Percentiles rank a stretch among this genome's conserved stretches.
Conservation (phyloP, 768 basidiomycete genomes). For the Psilocybe cyanescens region DNA sequence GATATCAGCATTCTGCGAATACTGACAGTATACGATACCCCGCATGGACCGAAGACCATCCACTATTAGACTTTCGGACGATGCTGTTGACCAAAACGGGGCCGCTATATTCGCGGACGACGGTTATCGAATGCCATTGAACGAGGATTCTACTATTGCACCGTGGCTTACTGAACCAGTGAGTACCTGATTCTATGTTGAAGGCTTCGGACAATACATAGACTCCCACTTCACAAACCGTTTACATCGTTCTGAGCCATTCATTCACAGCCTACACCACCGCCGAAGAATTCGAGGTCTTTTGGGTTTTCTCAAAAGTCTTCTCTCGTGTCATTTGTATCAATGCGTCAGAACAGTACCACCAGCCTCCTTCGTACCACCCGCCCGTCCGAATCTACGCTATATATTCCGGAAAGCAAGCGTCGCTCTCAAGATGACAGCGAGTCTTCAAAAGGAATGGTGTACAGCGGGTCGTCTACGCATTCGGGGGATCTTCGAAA, state of each 20-base stretch:
- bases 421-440: slow-evolving; percentile 36
- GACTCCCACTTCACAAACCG: background rate
- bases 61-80: slow-evolving; percentile 25
- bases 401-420: slow-evolving; percentile 33
- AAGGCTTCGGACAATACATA: slow-evolving; percentile 1
- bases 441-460: slow-evolving; percentile 25
- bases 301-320: slow-evolving; percentile 44
- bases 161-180: slow-evolving; percentile 36
- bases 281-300: slow-evolving; percentile 41
- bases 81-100: slow-evolving; percentile 31
- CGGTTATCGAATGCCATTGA: slow-evolving; percentile 16
- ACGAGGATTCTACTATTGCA: slow-evolving; percentile 30
- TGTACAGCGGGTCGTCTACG: slow-evolving; percentile 30
- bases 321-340: slow-evolving; percentile 42
- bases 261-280: slow-evolving; percentile 42
- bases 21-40: slow-evolving; percentile 3
- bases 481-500: slow-evolving; percentile 44
- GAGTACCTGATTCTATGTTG: slow-evolving; percentile 12
- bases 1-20: slow-evolving; percentile 21
- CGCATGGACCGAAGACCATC: slow-evolving; percentile 22
- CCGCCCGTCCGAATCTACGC: slow-evolving; percentile 38
- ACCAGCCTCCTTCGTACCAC: slow-evolving; percentile 32
- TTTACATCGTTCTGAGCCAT: background rate
- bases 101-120: slow-evolving; percentile 24
- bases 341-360: slow-evolving; percentile 34